Base-by-base conservation (phyloP, 371 early-diverging fungal genomes). In the Mucor ambiguus region DNA sequence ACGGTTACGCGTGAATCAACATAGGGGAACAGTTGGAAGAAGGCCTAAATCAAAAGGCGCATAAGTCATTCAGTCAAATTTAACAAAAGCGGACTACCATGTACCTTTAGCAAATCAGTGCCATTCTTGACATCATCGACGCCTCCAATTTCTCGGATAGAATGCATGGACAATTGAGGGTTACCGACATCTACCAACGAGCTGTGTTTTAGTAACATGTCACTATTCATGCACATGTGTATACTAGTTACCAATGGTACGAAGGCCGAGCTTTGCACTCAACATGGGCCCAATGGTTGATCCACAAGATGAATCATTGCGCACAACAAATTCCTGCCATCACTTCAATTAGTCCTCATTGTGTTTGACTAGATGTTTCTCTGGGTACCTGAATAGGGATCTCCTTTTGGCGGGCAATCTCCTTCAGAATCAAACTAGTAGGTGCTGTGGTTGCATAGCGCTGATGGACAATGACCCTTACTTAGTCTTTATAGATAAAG, bases 201-300 rank as follows among this genome's bases (percentile, higher is more conserved):
- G n/a, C 24, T 22, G 48, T 48, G 24, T 48, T 48, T 48, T 48
- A 48, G n/a, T 4, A 24, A 7, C 48, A 46, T 9, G 22, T 26
- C 2, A 41, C 16, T 59, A 2, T 54, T 54, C 14, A 41, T 5
- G 9, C 5, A 14, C 12, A 10, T 44, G 22, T 32, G 1, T 9
- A 18, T 10, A 2, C 7, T 28, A 60, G 75, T 72, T 86, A 90
- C 93, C 94, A 71, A 98, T 83, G 14, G 98, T 97, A 68, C 97
- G 89, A 63, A 98, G 79, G n/a, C 98, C 98, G 32, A 97, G 85
- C 70, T 96, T 92, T 16, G 96, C 92, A 69, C 92, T 91, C 37
- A 98, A 81, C 90, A 98, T 93, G 48, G 98, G 98, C 0, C 98
- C 98, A 73, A 98, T 98, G 26, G 98, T 97, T 32, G 93, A 92